Evolutionary conservation across 129 eudicot genomes (phyloP), one percentile per base, ranked within the genome.

Genomic region (Chrysanthemum lavandulifolium): DNA sequence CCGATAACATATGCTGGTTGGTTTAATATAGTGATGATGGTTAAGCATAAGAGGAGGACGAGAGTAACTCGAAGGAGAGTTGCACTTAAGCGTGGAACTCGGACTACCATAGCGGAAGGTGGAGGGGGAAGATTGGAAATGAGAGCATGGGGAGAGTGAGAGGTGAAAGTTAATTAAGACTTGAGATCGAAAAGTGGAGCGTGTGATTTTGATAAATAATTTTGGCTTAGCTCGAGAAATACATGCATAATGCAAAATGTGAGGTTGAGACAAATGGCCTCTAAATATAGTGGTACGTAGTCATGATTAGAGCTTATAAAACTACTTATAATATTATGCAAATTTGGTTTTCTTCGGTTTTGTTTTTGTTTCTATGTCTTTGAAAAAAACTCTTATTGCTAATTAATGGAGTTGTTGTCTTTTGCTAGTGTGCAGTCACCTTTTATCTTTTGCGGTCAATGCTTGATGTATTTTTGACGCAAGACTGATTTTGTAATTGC

Each of bases 61-160:
- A 64, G 65, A 10, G 73, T 52, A 18, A 64, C 11, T 6, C 60
- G 29, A 7, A 65, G 66, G 68, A 78, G 77, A 9, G 72, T 55
- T 27, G 54, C 67, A 51, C 53, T 54, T 43, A 67, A 71, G 8
- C 68, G 77, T 71, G 57, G 68, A 78, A 56, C 54, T 54, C 77
- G 61, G 77, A 58, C 82, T 78, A 78, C 72, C 82, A 78, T 78
- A 18, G 77, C 54, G 49, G 73, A 73, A 71, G 73, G 74, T 47
- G 11, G 69, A 50, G 50, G 48, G 3, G 23, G 70, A 36, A 53
- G 60, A 12, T 25, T n/a, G 60, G 67, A 65, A 59, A 23, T 54
- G 82, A 78, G 72, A 55, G 77, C 82, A 78, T 78, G 77, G 45
- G 54, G 68, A 61, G 9, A 55, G 31, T 57, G 53, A 65, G 29